Evolutionary conservation across 768 basidiomycete genomes (phyloP), one percentile per base, ranked within the genome.

Genomic region (Leccinum ochraceum): DNA sequence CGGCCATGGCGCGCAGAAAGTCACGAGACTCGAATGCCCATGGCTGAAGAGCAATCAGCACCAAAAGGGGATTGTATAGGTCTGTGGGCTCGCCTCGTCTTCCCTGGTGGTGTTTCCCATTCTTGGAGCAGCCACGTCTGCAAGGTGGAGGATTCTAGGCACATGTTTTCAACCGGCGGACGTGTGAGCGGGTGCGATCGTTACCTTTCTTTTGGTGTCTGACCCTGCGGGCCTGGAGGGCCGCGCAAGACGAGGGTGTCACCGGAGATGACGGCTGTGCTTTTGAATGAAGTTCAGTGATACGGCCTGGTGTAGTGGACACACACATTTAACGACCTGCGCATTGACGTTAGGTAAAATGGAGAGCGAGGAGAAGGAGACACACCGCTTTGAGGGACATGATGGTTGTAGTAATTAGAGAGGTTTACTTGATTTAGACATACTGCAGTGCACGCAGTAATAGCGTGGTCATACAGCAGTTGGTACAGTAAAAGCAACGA

Each of bases 21-120:
- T 98, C 97, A 65, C 97, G 89, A 52, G 94, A 86, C 71, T 95
- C 92, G 74, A 89, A 97, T 2, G 96, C 91, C 86, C 89, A 94
- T 6, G 88, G 86, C 92, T 96, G 64, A 17, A 26, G 13, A 32
- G 16, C 1, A 13, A 30, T 68, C 17, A 65, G 63, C 22, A 56
- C 39, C 20, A 32, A 39, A 4, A 57, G 13, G 24, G 13, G 2
- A 13, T 7, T 4, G 53, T 37, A 50, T 39, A 26, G 10, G 20
- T 4, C 5, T 37, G n/a, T 2, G 34, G 9, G 69, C 75, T 60
- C 62, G 88, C 94, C 82, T 98, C 97, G 72, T 98, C 97, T 62
- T 94, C 90, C 60, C 95, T 81, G 26, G 85, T 84, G 11, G 88
- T 80, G 20, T 86, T 90, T 10, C 96, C 96, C 71, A 94, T 79